phyloP scores from a whole-genome alignment of 1,284 basidiomycete species.

The Grifola frondosa region DNA sequence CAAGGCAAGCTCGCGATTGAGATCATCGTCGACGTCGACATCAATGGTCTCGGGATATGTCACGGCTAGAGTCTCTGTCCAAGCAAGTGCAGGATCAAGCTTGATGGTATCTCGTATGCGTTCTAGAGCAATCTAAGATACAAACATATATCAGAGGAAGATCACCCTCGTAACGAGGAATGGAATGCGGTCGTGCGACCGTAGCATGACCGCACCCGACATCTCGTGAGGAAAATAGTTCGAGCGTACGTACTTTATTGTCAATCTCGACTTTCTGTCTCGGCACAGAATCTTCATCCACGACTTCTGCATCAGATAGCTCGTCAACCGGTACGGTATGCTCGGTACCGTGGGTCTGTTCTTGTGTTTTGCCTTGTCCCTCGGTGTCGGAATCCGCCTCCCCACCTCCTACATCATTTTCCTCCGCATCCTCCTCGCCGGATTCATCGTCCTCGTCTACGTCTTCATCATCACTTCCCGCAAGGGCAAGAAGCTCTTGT shows the following conservation, averaged over 20 bases:
- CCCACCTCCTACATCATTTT: slow-evolving; percentile 19
- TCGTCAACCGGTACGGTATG: slow-evolving; percentile 69
- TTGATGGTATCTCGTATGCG: slow-evolving; percentile 80
- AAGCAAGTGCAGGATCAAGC: slow-evolving; percentile 74
- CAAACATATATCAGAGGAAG: background rate
- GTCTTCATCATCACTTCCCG: slow-evolving; percentile 38
- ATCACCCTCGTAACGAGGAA: background rate
- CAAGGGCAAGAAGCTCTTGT: slow-evolving; percentile 46
- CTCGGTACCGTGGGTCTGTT: slow-evolving; percentile 27
- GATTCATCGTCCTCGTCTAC: slow-evolving; percentile 24
- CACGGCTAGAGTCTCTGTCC: slow-evolving; percentile 83
- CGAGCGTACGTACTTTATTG: slow-evolving; percentile 75
- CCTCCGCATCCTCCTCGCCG: slow-evolving; percentile 27
- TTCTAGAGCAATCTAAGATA: slow-evolving; percentile 69
- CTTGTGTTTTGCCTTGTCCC: slow-evolving; percentile 33
- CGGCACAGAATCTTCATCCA: slow-evolving; percentile 79
- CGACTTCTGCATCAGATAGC: slow-evolving; percentile 47
- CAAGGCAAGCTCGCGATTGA: slow-evolving; percentile 95
- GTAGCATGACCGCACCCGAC: no score
- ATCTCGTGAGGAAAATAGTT: slow-evolving; percentile 7
- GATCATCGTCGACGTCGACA: slow-evolving; percentile 84
- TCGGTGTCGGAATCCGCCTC: slow-evolving; percentile 31
- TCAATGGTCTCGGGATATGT: slow-evolving; percentile 74
- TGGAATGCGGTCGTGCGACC: no score
- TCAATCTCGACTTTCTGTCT: slow-evolving; percentile 81